Percentiles rank a stretch among this genome's conserved stretches.
Conservation (phyloP, 1,284 basidiomycete species). For the Ustilago curta region DNA sequence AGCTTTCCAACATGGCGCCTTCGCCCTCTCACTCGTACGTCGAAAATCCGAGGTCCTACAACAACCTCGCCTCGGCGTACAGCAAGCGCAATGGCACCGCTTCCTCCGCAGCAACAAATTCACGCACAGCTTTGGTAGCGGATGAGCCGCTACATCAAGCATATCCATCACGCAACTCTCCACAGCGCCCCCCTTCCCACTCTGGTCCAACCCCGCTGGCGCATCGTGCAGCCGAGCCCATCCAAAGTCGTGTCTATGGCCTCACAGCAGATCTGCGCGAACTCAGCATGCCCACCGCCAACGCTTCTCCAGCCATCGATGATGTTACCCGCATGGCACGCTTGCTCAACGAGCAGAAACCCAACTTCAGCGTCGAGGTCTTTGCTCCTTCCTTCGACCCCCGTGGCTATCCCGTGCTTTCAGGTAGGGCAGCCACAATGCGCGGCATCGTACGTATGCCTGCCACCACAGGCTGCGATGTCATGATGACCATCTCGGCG, state of each 20-base stretch:
- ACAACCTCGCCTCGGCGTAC: slow-evolving; percentile 38
- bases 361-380: slow-evolving; percentile 62
- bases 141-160: slow-evolving; percentile 17
- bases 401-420: slow-evolving; percentile 58
- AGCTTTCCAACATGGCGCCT: slow-evolving; percentile 27
- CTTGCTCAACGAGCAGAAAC: slow-evolving; percentile 36
- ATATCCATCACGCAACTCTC: slow-evolving; percentile 13
- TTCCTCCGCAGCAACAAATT: slow-evolving; percentile 16
- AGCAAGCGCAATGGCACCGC: slow-evolving; percentile 42
- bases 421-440: slow-evolving; percentile 50
- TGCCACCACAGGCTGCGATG: slow-evolving; percentile 50
- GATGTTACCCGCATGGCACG: slow-evolving; percentile 33
- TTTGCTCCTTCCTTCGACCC: slow-evolving; percentile 55
- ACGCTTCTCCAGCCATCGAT: slow-evolving; percentile 20
- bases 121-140: slow-evolving; percentile 17
- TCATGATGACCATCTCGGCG: slow-evolving; percentile 61
- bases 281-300: slow-evolving; percentile 15
- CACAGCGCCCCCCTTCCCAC: slow-evolving; percentile 26
- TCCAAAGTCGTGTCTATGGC: slow-evolving; percentile 47
- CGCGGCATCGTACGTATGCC: slow-evolving; percentile 53
- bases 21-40: slow-evolving; percentile 23
- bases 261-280: slow-evolving; percentile 44
- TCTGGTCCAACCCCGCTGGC: slow-evolving; percentile 6
- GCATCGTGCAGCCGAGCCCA: slow-evolving; percentile 3
- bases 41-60: slow-evolving; percentile 33